These are phyloP conservation scores for Coemansia sp. DNA, from an alignment of 192 early-diverging fungal genomes.

Conservation along the genomic window DNA sequence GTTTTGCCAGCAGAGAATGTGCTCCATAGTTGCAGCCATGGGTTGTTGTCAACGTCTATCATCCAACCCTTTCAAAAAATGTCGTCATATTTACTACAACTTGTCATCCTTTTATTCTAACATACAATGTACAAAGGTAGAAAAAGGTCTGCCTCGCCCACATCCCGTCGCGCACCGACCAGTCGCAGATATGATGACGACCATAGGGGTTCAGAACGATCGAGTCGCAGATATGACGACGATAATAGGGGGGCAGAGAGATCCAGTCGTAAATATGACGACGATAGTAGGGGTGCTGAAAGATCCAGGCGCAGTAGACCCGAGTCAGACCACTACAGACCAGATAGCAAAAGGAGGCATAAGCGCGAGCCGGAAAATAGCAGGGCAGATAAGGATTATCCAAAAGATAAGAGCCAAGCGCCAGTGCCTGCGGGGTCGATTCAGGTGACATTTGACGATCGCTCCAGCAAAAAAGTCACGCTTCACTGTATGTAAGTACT, in stretches of 20 bases:
- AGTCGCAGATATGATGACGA: not conserved
- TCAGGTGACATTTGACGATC: constrained; percentile 5
- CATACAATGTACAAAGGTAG: not conserved
- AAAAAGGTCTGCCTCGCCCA: constrained; percentile 2
- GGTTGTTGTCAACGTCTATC: not conserved
- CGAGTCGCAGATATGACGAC: not conserved
- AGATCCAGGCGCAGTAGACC: not conserved
- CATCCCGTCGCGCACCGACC: not conserved
- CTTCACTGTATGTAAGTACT: not conserved
- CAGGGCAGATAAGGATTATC: not conserved
- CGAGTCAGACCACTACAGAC: not conserved
- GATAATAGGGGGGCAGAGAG: too few relatives aligned
- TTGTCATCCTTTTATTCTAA: not conserved
- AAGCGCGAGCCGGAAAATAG: not conserved
- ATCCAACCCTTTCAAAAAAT: not conserved
- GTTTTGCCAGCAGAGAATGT: not conserved
- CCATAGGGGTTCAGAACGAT: not conserved
- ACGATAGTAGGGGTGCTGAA: not conserved
- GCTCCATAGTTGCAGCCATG: not conserved
- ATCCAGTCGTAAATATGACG: too few relatives aligned
- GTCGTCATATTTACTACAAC: too few relatives aligned
- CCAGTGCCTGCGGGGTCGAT: not conserved
- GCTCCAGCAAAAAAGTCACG: constrained; percentile 2
- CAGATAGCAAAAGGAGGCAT: not conserved
- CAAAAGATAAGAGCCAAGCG: not conserved